phyloP scores from a whole-genome alignment of 345 rosid species.

The Gossypium thurberi region DNA sequence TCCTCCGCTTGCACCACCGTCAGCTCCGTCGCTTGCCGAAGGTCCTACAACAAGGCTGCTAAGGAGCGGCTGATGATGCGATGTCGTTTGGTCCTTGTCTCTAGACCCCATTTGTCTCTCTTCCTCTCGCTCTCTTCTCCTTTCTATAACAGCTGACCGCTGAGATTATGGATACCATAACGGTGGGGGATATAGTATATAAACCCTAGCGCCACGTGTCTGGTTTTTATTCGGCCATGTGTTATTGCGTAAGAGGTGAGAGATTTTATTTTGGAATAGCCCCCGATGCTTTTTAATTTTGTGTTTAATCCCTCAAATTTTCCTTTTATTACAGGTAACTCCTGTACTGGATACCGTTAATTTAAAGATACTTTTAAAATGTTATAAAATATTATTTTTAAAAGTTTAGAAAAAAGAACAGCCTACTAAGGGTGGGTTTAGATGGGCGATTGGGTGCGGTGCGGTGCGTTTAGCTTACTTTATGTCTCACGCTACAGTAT shows the following conservation, averaged over 20 bases:
- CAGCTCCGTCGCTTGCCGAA: constrained; percentile 45
- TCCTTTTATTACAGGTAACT: too few species aligned
- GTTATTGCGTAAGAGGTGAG: background rate
- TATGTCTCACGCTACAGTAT: too few species aligned
- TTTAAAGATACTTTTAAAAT: too few species aligned
- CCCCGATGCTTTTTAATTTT: too few species aligned
- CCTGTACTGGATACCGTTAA: too few species aligned
- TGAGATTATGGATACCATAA: background rate
- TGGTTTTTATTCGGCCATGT: background rate
- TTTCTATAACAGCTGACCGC: background rate
- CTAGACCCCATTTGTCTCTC: constrained; percentile 58
- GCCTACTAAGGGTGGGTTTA: too few species aligned
- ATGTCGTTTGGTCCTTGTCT: constrained; percentile 50
- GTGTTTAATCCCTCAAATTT: too few species aligned
- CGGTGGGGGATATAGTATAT: background rate
- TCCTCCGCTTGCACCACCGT: constrained; percentile 26
- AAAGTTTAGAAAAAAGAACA: too few species aligned
- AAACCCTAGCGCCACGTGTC: constrained; percentile 1
- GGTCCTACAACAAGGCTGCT: constrained; percentile 69
- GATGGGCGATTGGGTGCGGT: too few species aligned
- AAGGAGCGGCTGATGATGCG: constrained; percentile 35
- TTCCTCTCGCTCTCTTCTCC: background rate
- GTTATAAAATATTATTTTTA: too few species aligned
- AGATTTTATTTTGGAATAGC: background rate
- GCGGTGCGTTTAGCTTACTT: too few species aligned